Conservation (phyloP, 1,284 basidiomycete species). For the Moesziomyces globuligerus region DNA sequence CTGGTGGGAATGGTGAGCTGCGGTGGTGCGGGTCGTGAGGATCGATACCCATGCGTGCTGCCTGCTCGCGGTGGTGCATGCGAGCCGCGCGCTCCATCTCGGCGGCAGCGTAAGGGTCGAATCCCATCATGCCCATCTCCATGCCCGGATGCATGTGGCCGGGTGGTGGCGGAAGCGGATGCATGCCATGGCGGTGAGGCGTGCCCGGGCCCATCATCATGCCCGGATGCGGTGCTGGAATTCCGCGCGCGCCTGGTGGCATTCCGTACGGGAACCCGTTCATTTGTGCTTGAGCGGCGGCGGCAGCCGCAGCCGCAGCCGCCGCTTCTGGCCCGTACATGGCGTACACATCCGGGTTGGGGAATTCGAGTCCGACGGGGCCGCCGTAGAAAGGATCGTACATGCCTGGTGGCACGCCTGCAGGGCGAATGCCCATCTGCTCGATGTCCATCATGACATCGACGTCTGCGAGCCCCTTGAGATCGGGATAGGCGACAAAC, state of each 20-base stretch:
- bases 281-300: slow-evolving; percentile 44
- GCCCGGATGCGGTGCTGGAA: slow-evolving; percentile 39
- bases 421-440: slow-evolving; percentile 61
- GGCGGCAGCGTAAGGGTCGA: slow-evolving; percentile 39
- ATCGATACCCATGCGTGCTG: slow-evolving; percentile 31
- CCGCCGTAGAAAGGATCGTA: slow-evolving; percentile 43
- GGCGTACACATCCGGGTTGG: slow-evolving; percentile 37
- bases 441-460: slow-evolving; percentile 64
- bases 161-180: slow-evolving; percentile 23
- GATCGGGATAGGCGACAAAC: slow-evolving; percentile 62
- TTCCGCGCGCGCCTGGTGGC: slow-evolving; percentile 17
- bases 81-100: slow-evolving; percentile 48
- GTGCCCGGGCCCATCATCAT: slow-evolving; percentile 36
- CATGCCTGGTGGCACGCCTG: slow-evolving; percentile 30
- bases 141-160: slow-evolving; percentile 32
- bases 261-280: slow-evolving; percentile 33
- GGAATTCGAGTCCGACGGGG: slow-evolving; percentile 33
- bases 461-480: slow-evolving; percentile 59
- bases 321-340: slow-evolving; percentile 46
- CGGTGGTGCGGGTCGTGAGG: slow-evolving; percentile 38
- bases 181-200: slow-evolving; percentile 32
- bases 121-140: slow-evolving; percentile 44
- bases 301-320: slow-evolving; percentile 34
- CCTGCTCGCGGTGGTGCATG: slow-evolving; percentile 50
- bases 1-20: slow-evolving; percentile 41